A percentile compares a stretch with the other conserved stretches of the same genome.
phyloP scores from a whole-genome alignment of 805 yeast genomes.

The Wickerhamiella nectarea region DNA sequence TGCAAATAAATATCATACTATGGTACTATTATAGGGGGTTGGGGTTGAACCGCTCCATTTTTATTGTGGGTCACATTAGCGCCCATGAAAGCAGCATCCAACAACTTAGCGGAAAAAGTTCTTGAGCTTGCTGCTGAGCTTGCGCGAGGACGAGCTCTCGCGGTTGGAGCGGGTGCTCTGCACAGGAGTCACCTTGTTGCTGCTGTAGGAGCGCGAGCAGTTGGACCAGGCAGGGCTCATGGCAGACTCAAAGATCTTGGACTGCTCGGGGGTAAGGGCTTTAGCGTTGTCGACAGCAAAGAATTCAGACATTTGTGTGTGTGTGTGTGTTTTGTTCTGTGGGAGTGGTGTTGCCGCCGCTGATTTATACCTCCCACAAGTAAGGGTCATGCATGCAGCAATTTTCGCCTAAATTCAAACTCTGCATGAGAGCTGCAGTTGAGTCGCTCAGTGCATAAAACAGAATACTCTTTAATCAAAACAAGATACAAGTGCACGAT shows the following conservation, averaged over 20 bases:
- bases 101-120: neutral
- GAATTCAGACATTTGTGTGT: slow-evolving; percentile 5
- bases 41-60: slow-evolving; percentile 3
- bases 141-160: neutral
- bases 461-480: neutral
- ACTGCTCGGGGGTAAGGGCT: slow-evolving; percentile 19
- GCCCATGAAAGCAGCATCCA: neutral
- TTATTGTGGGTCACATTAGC: neutral
- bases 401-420: neutral
- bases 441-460: neutral
- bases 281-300: slow-evolving; percentile 5
- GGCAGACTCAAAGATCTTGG: slow-evolving; percentile 5
- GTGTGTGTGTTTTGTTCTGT: neutral
- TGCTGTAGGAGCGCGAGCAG: slow-evolving; percentile 7
- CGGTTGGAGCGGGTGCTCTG: slow-evolving; percentile 1
- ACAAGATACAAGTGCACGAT: neutral
- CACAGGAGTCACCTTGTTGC: slow-evolving; percentile 1
- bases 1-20: slow-evolving; percentile 2
- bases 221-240: slow-evolving; percentile 9
- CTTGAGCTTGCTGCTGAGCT: slow-evolving; percentile 4
- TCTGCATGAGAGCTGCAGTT: neutral
- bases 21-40: slow-evolving; percentile 2
- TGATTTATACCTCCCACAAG: neutral
- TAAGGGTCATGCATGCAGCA: neutral
- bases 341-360: neutral